Evolutionary conservation across 164 flowering plant genomes (phyloP).

Genomic region (Tetrastigma voinierianum): DNA sequence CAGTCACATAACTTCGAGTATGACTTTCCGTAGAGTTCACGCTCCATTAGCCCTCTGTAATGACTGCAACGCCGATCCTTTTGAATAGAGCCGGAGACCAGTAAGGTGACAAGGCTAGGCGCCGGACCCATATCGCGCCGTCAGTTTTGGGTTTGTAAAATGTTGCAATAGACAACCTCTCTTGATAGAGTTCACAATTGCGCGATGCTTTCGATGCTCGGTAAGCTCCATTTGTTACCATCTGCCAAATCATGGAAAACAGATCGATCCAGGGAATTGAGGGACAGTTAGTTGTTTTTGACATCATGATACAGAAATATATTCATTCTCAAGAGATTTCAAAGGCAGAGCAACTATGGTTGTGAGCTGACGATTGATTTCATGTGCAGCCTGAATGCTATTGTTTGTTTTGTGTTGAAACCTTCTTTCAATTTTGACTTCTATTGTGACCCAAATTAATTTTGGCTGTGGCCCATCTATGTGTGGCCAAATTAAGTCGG

Average conservation of each 20-base stretch:
- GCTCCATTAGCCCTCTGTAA: constrained; percentile 11
- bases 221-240: constrained; percentile 29
- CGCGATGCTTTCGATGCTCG: constrained; percentile 41
- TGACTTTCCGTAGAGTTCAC: constrained; percentile 24
- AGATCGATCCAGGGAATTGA: too few relatives aligned
- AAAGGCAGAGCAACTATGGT: too few relatives aligned
- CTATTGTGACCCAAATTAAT: too few relatives aligned
- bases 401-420: too few relatives aligned
- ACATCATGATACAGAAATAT: too few relatives aligned
- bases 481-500: too few relatives aligned
- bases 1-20: constrained; percentile 25
- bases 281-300: too few relatives aligned
- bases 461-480: neutral
- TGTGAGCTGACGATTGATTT: too few relatives aligned
- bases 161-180: constrained; percentile 36
- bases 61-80: constrained; percentile 13
- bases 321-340: too few relatives aligned
- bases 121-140: constrained; percentile 26
- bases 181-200: constrained; percentile 18
- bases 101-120: constrained; percentile 17
- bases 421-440: too few relatives aligned
- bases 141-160: constrained; percentile 15
- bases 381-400: too few relatives aligned
- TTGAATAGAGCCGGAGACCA: constrained; percentile 25
- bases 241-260: constrained; percentile 16